phyloP scores from a whole-genome alignment of 495 filamentous ascomycete genomes.

The Aspergillus egyptiacus region DNA sequence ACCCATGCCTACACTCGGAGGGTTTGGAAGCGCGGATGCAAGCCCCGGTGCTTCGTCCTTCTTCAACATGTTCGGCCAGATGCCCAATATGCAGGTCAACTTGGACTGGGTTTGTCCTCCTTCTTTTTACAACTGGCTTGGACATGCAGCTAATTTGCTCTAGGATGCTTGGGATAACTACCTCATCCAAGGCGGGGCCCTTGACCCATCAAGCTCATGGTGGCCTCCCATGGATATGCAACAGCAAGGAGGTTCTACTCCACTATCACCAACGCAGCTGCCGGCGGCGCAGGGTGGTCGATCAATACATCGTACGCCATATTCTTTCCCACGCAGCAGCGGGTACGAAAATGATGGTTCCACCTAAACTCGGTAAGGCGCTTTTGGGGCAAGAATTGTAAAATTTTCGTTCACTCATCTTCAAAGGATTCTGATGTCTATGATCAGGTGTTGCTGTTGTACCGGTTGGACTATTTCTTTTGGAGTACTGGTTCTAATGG shows the following conservation, averaged over 20 bases:
- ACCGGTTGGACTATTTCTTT: too few relatives aligned
- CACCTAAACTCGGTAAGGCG: neutral
- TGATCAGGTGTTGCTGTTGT: too few relatives aligned
- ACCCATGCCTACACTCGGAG: slow-evolving; percentile 26
- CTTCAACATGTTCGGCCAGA: slow-evolving; percentile 51
- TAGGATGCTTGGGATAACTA: slow-evolving; percentile 55
- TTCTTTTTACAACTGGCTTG: neutral
- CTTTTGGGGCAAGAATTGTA: neutral
- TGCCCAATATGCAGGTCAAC: slow-evolving; percentile 58
- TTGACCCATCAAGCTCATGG: slow-evolving; percentile 42
- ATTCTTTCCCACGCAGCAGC: slow-evolving; percentile 12
- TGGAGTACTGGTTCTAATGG: too few relatives aligned
- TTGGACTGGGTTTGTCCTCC: slow-evolving; percentile 70
- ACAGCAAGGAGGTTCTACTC: slow-evolving; percentile 21
- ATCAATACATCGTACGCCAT: slow-evolving; percentile 13
- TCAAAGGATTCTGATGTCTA: neutral
- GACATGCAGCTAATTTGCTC: slow-evolving; percentile 13
- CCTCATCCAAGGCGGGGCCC: slow-evolving; percentile 44
- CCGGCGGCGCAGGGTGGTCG: slow-evolving; percentile 9
- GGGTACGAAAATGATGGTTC: slow-evolving; percentile 13
- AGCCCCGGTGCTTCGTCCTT: slow-evolving; percentile 42
- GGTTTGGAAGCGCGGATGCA: slow-evolving; percentile 34
- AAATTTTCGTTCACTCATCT: too few relatives aligned
- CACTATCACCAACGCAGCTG: slow-evolving; percentile 16
- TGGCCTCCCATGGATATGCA: slow-evolving; percentile 42